phyloP scores from a whole-genome alignment of 495 filamentous ascomycete species.

The Penicillium malachiteum region DNA sequence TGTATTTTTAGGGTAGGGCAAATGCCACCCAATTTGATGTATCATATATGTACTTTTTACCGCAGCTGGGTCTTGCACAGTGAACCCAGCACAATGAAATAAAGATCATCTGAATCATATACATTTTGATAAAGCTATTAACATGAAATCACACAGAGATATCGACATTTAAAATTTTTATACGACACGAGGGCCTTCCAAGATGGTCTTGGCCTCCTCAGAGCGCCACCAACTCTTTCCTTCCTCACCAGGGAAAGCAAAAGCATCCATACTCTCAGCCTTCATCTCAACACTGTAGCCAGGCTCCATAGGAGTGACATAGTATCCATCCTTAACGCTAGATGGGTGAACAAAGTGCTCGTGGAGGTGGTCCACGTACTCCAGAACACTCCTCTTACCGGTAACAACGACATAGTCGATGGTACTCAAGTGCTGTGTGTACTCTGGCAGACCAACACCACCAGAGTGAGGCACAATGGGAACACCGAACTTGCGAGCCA shows the following conservation, averaged over 20 bases:
- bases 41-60: conserved; percentile 11
- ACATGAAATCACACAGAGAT: conserved; percentile 26
- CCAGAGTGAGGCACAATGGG: conserved; percentile 88
- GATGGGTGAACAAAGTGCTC: conserved; percentile 87
- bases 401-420: conserved; percentile 91
- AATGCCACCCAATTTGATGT: conserved; percentile 10
- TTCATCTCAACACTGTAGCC: conserved; percentile 96
- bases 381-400: conserved; percentile 76
- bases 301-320: conserved; percentile 76
- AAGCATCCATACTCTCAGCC: conserved; percentile 78
- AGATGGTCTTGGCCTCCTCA: conserved; percentile 64
- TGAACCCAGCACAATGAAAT: neutral
- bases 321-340: conserved; percentile 80
- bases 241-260: conserved; percentile 69
- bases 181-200: conserved; percentile 51
- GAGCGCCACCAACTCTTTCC: conserved; percentile 82
- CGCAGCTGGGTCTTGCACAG: neutral
- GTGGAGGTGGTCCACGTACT: conserved; percentile 92
- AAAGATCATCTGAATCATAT: neutral
- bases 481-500: conserved; percentile 80
- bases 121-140: conserved; percentile 13
- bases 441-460: conserved; percentile 89
- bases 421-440: conserved; percentile 89
- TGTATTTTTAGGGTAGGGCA: conserved; percentile 14
- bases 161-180: conserved; percentile 13